Percentiles rank a stretch among this genome's conserved stretches.
Conservation (phyloP, 257 asterid genomes). For the Petunia secreta region DNA sequence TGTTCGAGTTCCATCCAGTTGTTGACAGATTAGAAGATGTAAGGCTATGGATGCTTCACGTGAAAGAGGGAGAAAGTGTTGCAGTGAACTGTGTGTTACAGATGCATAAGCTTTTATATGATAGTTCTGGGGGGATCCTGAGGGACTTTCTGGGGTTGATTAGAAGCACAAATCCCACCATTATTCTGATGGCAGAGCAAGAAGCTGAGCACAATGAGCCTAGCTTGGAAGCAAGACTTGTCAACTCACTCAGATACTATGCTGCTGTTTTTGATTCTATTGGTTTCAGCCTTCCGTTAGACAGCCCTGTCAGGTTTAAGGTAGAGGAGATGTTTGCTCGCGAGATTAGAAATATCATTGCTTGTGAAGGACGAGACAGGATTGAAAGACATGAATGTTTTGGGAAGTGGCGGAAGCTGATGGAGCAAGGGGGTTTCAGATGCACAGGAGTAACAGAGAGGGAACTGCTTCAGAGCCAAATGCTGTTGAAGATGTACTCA, state of each 20-base stretch:
- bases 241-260: slow-evolving; percentile 63
- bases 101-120: slow-evolving; percentile 80
- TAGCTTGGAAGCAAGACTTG: slow-evolving; percentile 57
- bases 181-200: slow-evolving; percentile 78
- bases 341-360: slow-evolving; percentile 69
- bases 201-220: slow-evolving; percentile 72
- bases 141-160: slow-evolving; percentile 71
- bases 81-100: slow-evolving; percentile 81
- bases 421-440: slow-evolving; percentile 74
- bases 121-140: slow-evolving; percentile 52
- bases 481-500: slow-evolving; percentile 80
- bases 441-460: slow-evolving; percentile 55
- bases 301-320: slow-evolving; percentile 61
- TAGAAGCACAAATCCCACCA: slow-evolving; percentile 73
- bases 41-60: slow-evolving; percentile 98
- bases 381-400: slow-evolving; percentile 71
- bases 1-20: slow-evolving; percentile 89
- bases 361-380: slow-evolving; percentile 84
- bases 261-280: slow-evolving; percentile 79
- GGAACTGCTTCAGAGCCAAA: slow-evolving; percentile 69
- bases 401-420: slow-evolving; percentile 60
- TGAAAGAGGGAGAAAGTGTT: slow-evolving; percentile 78
- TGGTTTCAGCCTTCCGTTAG: slow-evolving; percentile 56
- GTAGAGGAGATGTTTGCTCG: slow-evolving; percentile 80
- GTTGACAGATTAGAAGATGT: slow-evolving; percentile 92